phyloP scores from a whole-genome alignment of 352 stramenopile species.

The Phytopythium vexans region DNA sequence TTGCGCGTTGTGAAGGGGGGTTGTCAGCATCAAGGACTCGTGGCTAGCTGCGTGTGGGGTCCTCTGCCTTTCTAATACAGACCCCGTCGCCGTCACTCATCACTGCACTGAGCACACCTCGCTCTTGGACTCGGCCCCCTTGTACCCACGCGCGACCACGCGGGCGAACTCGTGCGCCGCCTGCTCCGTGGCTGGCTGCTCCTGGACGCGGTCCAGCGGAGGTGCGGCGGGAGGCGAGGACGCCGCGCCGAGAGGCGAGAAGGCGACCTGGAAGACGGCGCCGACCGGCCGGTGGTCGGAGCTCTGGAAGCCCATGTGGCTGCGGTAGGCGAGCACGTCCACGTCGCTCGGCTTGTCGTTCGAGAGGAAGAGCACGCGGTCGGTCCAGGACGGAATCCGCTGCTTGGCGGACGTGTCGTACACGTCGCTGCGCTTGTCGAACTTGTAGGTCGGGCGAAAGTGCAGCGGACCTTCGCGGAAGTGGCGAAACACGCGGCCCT shows the following conservation, averaged over 20 bases:
- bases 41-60: too few relatives aligned
- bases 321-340: constrained; percentile 59
- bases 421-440: constrained; percentile 88
- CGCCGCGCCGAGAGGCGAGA: constrained; percentile 5
- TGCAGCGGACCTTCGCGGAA: constrained; percentile 90
- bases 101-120: constrained; percentile 22
- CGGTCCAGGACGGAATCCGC: constrained; percentile 95
- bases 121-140: constrained; percentile 26
- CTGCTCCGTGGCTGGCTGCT: background rate
- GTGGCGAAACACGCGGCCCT: constrained; percentile 78
- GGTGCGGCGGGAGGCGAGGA: background rate
- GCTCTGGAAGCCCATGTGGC: constrained; percentile 60
- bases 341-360: constrained; percentile 53
- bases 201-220: background rate
- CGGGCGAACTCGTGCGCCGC: constrained; percentile 16
- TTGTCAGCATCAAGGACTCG: too few relatives aligned
- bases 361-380: constrained; percentile 88
- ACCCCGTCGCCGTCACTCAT: too few relatives aligned
- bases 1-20: too few relatives aligned
- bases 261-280: constrained; percentile 60
- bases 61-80: too few relatives aligned
- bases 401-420: constrained; percentile 96
- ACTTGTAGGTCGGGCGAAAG: constrained; percentile 96
- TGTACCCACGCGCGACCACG: constrained; percentile 28
- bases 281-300: constrained; percentile 75